phyloP scores from a whole-genome alignment of 257 asterid species.

The Ophiorrhiza pumila region DNA sequence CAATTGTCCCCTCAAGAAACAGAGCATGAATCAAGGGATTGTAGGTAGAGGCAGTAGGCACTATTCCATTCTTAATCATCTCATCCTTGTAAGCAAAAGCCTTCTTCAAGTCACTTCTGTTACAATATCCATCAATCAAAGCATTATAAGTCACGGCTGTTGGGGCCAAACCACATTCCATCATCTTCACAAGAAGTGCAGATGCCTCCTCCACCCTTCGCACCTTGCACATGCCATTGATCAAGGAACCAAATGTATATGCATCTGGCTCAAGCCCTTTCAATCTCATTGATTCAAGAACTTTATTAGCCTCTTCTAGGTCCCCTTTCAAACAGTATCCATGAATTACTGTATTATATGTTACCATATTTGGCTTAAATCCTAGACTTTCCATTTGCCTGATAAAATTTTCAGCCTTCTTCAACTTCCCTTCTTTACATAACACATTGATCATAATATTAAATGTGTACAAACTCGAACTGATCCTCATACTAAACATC shows the following conservation, averaged over 20 bases:
- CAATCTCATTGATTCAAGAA: constrained; percentile 34
- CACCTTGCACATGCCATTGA: constrained; percentile 37
- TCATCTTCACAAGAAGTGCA: constrained; percentile 42
- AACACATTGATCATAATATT: constrained; percentile 50
- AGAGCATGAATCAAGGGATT: constrained; percentile 45
- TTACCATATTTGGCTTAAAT: constrained; percentile 44
- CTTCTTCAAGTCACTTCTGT: constrained; percentile 42
- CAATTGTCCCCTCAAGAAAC: constrained; percentile 33
- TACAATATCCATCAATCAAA: constrained; percentile 49
- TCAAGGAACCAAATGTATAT: constrained; percentile 43
- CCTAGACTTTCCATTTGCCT: constrained; percentile 43
- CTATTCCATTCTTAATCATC: constrained; percentile 47
- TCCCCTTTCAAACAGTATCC: constrained; percentile 40
- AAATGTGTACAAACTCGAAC: constrained; percentile 37
- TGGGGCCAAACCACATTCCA: constrained; percentile 38
- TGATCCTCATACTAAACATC: constrained; percentile 45
- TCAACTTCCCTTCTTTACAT: constrained; percentile 52
- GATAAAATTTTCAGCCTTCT: constrained; percentile 41
- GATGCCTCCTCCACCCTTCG: constrained; percentile 42
- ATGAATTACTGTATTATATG: constrained; percentile 45
- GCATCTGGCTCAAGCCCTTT: constrained; percentile 42
- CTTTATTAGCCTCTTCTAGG: constrained; percentile 32
- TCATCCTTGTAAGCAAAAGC: constrained; percentile 44
- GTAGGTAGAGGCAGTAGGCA: constrained; percentile 49
- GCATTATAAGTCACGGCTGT: constrained; percentile 45